Conservation (phyloP, 2,329 filamentous ascomycete genomes). For the Aspergillus udagawae region DNA sequence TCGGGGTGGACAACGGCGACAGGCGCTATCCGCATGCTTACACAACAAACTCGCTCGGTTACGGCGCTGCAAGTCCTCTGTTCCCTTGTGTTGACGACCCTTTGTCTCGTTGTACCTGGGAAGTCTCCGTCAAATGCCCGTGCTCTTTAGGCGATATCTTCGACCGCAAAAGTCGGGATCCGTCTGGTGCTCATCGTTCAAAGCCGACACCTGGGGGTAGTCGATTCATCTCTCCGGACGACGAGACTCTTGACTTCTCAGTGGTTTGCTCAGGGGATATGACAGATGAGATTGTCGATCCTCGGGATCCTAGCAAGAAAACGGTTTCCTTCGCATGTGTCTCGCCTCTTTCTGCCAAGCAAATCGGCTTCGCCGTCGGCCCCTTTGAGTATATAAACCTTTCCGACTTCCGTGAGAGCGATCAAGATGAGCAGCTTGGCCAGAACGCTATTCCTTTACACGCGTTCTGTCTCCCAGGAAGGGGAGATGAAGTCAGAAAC, state of each 20-base stretch:
- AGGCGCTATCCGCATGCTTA: slow-evolving; percentile 86
- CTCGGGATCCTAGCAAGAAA: slow-evolving; percentile 74
- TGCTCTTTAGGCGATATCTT: slow-evolving; percentile 77
- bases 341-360: slow-evolving; percentile 73
- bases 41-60: slow-evolving; percentile 73
- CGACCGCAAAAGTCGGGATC: slow-evolving; percentile 32
- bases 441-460: slow-evolving; percentile 84
- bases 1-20: slow-evolving; percentile 76
- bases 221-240: slow-evolving; percentile 62
- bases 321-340: slow-evolving; percentile 79
- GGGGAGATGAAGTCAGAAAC: slow-evolving; percentile 76
- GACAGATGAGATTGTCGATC: slow-evolving; percentile 75
- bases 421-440: slow-evolving; percentile 86
- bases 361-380: slow-evolving; percentile 89
- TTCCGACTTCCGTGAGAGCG: slow-evolving; percentile 80
- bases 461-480: slow-evolving; percentile 83
- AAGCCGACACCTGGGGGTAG: slow-evolving; percentile 25
- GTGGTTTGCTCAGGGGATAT: slow-evolving; percentile 88
- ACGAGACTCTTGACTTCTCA: slow-evolving; percentile 81
- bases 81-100: slow-evolving; percentile 93
- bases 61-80: slow-evolving; percentile 76
- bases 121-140: slow-evolving; percentile 80
- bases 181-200: slow-evolving; percentile 16
- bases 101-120: slow-evolving; percentile 77
- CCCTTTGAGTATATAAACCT: slow-evolving; percentile 93